Evolutionary conservation across 768 basidiomycete species (phyloP).

Genomic region (Botryobasidium botryosum): DNA sequence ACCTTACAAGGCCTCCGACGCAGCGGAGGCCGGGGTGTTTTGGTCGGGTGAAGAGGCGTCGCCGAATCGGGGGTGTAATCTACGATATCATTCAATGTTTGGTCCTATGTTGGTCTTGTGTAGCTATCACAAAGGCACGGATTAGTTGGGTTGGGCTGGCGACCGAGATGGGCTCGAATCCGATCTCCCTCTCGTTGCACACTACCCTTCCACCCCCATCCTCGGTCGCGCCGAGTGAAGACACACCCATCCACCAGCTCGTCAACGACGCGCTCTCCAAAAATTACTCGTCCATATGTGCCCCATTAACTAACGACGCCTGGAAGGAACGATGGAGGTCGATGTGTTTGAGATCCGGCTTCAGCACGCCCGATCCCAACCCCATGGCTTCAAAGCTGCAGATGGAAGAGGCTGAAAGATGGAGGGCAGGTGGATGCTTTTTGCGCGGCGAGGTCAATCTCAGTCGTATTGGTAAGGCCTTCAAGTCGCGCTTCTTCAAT

Average conservation of each 20-base stretch:
- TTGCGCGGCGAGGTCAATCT: slow-evolving; percentile 73
- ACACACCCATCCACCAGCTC: neutral
- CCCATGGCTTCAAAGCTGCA: slow-evolving; percentile 18
- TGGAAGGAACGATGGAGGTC: slow-evolving; percentile 82
- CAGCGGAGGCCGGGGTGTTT: too few relatives aligned
- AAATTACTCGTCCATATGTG: slow-evolving; percentile 26
- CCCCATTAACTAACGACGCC: slow-evolving; percentile 75
- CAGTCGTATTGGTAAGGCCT: slow-evolving; percentile 57
- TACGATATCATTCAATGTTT: too few relatives aligned
- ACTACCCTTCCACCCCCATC: too few relatives aligned
- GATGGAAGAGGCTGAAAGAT: slow-evolving; percentile 49
- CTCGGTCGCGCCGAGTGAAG: too few relatives aligned
- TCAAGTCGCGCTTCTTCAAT: slow-evolving; percentile 4
- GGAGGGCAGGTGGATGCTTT: slow-evolving; percentile 74
- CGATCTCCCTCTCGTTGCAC: too few relatives aligned
- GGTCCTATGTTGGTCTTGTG: too few relatives aligned
- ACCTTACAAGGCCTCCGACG: too few relatives aligned
- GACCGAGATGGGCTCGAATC: too few relatives aligned
- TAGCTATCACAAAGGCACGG: too few relatives aligned
- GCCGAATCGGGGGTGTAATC: too few relatives aligned
- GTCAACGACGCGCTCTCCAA: neutral
- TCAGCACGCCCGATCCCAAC: slow-evolving; percentile 28
- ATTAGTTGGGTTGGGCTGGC: too few relatives aligned
- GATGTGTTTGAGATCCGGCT: slow-evolving; percentile 45
- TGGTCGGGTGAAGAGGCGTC: too few relatives aligned